Percentiles rank a stretch among this genome's conserved stretches.
Evolutionary conservation across 352 stramenopile genomes (phyloP).

Genomic region (Globisporangium acanthophoron): DNA sequence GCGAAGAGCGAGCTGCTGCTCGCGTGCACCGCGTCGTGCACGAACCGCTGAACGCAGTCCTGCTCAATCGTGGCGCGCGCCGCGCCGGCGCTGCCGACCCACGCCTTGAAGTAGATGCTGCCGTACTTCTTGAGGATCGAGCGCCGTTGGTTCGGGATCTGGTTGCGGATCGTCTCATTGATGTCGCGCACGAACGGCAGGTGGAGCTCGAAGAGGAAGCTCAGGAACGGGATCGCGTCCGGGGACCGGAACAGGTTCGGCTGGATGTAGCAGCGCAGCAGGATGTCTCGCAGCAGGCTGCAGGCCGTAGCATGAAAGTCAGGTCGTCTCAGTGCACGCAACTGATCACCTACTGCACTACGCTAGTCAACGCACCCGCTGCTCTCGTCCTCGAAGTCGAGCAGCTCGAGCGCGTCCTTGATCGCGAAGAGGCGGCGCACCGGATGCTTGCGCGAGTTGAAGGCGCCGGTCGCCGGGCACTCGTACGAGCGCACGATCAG

Average conservation of each 20-base stretch:
- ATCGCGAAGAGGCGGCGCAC: slow-evolving; percentile 72
- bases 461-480: slow-evolving; percentile 34
- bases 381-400: slow-evolving; percentile 83
- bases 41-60: slow-evolving; percentile 77
- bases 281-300: slow-evolving; percentile 67
- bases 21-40: slow-evolving; percentile 69
- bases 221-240: slow-evolving; percentile 78
- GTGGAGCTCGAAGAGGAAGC: slow-evolving; percentile 85
- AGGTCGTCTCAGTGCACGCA: background rate
- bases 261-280: slow-evolving; percentile 86
- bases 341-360: background rate
- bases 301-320: background rate
- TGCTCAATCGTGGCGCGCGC: slow-evolving; percentile 73
- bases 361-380: slow-evolving; percentile 31
- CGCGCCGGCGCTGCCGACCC: slow-evolving; percentile 46
- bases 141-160: slow-evolving; percentile 77
- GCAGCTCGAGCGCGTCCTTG: slow-evolving; percentile 66
- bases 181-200: slow-evolving; percentile 81
- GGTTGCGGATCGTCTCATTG: slow-evolving; percentile 85
- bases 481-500: slow-evolving; percentile 81
- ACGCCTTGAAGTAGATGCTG: slow-evolving; percentile 83
- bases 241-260: slow-evolving; percentile 79
- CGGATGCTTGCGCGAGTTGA: slow-evolving; percentile 63
- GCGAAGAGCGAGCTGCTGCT: slow-evolving; percentile 63
- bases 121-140: slow-evolving; percentile 80